These are phyloP conservation scores for Curvularia hawaiiensis DNA, from an alignment of 2,329 filamentous ascomycete species.

Conservation along the genomic window DNA sequence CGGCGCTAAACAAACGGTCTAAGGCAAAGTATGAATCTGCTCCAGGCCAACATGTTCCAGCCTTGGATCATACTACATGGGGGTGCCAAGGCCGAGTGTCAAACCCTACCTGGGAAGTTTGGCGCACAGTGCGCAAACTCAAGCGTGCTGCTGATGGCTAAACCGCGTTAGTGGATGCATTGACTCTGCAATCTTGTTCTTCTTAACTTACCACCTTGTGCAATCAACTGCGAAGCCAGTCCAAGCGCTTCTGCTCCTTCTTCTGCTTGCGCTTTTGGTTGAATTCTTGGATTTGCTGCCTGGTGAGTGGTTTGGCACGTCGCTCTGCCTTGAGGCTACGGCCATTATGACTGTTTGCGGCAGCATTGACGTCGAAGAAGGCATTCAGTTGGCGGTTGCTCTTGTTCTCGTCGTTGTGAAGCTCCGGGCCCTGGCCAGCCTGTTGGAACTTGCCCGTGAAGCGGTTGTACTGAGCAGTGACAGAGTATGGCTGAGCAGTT, in stretches of 20 bases:
- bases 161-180: constrained; percentile 38
- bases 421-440: constrained; percentile 69
- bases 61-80: constrained; percentile 6
- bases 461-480: constrained; percentile 83
- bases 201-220: constrained; percentile 38
- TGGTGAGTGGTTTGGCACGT: constrained; percentile 79
- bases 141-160: constrained; percentile 18
- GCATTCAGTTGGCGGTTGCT: constrained; percentile 86
- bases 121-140: constrained; percentile 4
- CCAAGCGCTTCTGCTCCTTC: constrained; percentile 93
- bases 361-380: constrained; percentile 94
- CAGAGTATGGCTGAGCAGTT: constrained; percentile 60
- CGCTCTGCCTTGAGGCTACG: constrained; percentile 90
- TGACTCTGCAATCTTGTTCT: constrained; percentile 20
- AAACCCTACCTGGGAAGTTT: constrained; percentile 28
- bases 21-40: background rate
- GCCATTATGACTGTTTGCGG: constrained; percentile 88
- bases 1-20: constrained; percentile 4
- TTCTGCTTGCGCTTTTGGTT: constrained; percentile 86
- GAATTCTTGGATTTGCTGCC: constrained; percentile 86
- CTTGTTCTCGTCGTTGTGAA: constrained; percentile 87
- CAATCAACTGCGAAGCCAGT: constrained; percentile 77
- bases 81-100: constrained; percentile 6
- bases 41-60: constrained; percentile 2
- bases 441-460: constrained; percentile 86